Evolutionary conservation across 345 rosid genomes (phyloP).

Genomic region (Euphorbia lathyris): DNA sequence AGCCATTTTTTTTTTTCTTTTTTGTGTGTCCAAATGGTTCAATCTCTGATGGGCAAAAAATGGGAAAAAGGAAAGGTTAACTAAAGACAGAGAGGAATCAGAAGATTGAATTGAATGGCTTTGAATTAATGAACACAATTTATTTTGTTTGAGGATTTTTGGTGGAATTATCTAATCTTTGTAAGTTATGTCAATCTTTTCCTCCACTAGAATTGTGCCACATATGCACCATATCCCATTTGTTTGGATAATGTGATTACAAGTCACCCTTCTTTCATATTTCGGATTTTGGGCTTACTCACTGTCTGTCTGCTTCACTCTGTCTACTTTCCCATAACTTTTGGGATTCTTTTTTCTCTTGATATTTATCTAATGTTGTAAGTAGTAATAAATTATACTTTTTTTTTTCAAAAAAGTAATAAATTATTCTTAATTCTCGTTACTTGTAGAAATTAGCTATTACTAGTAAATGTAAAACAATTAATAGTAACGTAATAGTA

Average conservation of each 20-base stretch:
- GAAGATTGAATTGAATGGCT: conserved; percentile 36
- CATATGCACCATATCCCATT: conserved; percentile 45
- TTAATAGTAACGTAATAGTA: too few relatives aligned
- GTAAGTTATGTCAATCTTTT: conserved; percentile 29
- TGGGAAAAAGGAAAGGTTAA: neutral
- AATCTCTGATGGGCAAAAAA: neutral
- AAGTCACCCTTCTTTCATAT: neutral
- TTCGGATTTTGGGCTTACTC: neutral
- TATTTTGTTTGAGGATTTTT: neutral
- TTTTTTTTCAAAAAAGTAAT: too few relatives aligned
- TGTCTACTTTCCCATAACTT: too few relatives aligned
- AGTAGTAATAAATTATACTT: too few relatives aligned
- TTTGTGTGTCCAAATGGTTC: conserved; percentile 1
- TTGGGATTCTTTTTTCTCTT: too few relatives aligned
- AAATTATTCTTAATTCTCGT: too few relatives aligned
- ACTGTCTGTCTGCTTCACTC: neutral
- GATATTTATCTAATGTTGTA: too few relatives aligned
- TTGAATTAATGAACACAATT: conserved; percentile 31
- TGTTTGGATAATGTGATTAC: conserved; percentile 46
- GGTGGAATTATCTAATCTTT: conserved; percentile 37
- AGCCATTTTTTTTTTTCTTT: conserved; percentile 34
- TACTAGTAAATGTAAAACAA: too few relatives aligned
- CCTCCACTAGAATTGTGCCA: conserved; percentile 62
- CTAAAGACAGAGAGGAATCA: neutral
- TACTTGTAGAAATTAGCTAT: too few relatives aligned